These are phyloP conservation scores for Aspergillus asperescens DNA, from an alignment of 495 filamentous ascomycete genomes.

Conservation along the genomic window DNA sequence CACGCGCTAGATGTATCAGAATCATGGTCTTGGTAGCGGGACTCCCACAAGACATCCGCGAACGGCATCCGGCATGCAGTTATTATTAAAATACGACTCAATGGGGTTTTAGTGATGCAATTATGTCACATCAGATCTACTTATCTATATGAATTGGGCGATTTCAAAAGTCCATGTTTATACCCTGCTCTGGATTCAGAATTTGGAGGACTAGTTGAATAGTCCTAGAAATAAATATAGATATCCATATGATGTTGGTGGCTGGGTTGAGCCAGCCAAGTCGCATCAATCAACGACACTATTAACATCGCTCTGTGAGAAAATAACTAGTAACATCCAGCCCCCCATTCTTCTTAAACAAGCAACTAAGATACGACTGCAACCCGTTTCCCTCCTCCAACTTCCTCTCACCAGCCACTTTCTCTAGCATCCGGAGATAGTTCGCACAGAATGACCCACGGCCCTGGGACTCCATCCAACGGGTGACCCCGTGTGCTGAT, in stretches of 20 bases:
- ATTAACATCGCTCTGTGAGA: not conserved
- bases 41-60: too few species aligned
- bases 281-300: not conserved
- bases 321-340: constrained; percentile 12
- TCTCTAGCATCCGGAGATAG: constrained; percentile 16
- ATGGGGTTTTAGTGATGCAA: too few species aligned
- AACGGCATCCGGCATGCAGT: too few species aligned
- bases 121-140: too few species aligned
- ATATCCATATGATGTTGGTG: too few species aligned
- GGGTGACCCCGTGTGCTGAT: constrained; percentile 9
- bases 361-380: constrained; percentile 16
- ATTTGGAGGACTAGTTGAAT: not conserved
- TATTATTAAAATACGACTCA: too few species aligned
- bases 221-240: not conserved
- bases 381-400: constrained; percentile 18
- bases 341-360: constrained; percentile 16
- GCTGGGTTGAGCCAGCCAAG: not conserved
- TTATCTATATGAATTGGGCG: too few species aligned
- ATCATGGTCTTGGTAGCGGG: too few species aligned
- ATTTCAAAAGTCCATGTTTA: too few species aligned
- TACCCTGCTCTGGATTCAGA: too few species aligned
- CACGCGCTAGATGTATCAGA: too few species aligned
- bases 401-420: constrained; percentile 8
- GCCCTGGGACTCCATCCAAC: constrained; percentile 19
- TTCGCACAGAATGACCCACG: constrained; percentile 13